Base-by-base conservation (phyloP, 2,329 filamentous ascomycete genomes). In the Talaromyces sp. region DNA sequence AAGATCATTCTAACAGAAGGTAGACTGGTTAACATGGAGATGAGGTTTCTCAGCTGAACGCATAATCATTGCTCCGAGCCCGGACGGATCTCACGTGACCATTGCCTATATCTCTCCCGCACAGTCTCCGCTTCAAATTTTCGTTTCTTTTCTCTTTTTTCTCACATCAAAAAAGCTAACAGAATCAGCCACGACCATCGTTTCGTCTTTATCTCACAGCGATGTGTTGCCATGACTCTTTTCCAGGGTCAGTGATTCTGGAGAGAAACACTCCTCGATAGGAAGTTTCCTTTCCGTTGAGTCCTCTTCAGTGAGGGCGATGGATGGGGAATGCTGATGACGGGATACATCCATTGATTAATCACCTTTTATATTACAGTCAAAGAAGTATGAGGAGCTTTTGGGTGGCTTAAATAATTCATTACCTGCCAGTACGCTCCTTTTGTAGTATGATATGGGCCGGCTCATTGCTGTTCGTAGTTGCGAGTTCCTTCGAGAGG, bases 301-400 rank as follows among this genome's bases (percentile, higher is more conserved):
- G 86, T 89, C 85, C 81, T 88, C 87, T 90, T 88, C 69, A 84
- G 74, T 89, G 87, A 88, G 84, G 86, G 86, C 87, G 86, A 89
- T 87, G 87, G 83, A 85, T 80, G 81, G 79, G 79, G 82, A 86
- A 89, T 89, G 88, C 89, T 88, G 86, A 89, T 85, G 85, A 89
- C 83, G 86, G 88, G 88, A 87, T 79, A 83, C 79, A 78, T 76
- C 68, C 67, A 65, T 31, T 43, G 36, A 40, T 40, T 22, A 4
- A 25, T 5, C 22, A 40, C 19, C 22, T n/a, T n/a, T 11, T 43
- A 25, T 45, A 25, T 15, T 56, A 7, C 31, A 13, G 3, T 5
- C 51, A 34, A 34, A 40, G 15, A 62, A 54, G 60, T 62, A 62
- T 54, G 45, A 10, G n/a, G 11, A 11, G 29, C 43, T 61, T 36